phyloP scores from a whole-genome alignment of 202 grass and related monocot species.

The Brachypodium distachyon region DNA sequence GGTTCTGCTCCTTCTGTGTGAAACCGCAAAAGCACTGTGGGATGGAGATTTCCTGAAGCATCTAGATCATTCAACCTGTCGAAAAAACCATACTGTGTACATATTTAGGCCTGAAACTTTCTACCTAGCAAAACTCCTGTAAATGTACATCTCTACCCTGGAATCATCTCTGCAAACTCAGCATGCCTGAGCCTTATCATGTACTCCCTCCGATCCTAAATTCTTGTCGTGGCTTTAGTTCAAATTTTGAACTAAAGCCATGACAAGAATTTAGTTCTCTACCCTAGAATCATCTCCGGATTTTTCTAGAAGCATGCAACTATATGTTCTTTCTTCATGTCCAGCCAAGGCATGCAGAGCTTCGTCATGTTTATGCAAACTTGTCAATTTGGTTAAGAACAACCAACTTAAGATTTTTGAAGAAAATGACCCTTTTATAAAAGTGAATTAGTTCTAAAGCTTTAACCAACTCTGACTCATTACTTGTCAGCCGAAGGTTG shows the following conservation, averaged over 20 bases:
- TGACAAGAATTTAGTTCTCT: no score
- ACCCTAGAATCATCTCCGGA: neutral
- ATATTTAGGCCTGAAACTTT: conserved; percentile 29
- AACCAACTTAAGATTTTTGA: neutral
- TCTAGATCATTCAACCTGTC: neutral
- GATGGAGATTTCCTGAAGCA: neutral
- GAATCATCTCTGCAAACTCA: neutral
- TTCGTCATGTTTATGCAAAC: neutral
- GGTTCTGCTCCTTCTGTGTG: conserved; percentile 32
- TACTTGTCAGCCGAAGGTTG: no score
- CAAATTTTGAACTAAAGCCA: no score
- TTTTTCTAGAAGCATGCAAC: neutral
- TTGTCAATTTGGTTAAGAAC: neutral
- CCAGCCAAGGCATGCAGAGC: neutral
- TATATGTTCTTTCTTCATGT: neutral
- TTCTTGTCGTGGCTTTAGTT: no score
- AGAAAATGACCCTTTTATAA: no score
- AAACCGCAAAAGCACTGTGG: neutral
- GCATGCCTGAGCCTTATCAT: neutral
- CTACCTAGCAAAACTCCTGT: neutral
- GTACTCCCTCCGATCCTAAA: no score
- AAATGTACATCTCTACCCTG: neutral
- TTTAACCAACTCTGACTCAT: no score
- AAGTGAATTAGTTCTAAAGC: no score
- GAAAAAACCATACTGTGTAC: conserved; percentile 10